Base-by-base conservation (phyloP, 1,139 yeast species). In the Candida labiduridarum region DNA sequence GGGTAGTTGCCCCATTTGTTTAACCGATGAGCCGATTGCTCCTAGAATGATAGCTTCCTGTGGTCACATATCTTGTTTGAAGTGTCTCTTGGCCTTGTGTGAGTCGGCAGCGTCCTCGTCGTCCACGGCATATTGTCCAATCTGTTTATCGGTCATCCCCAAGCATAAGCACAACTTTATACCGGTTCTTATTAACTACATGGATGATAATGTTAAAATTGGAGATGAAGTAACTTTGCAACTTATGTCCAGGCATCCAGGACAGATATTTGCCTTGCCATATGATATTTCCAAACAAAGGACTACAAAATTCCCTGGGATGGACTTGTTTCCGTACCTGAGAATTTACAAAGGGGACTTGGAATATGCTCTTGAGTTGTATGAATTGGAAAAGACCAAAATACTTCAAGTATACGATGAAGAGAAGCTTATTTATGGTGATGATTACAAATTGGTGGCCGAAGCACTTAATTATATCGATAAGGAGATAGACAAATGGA, bases 1-100 rank as follows among this genome's bases (percentile, higher is more conserved):
- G 56, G 89, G 91, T 12, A 82, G 85, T 48, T 95, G 99, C 64
- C 98, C 99, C 0, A 94, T 95, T 35, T 95, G 99, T 65, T 74
- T 94, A 15, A 80, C 87, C 31, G 96, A 89, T 49, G 86, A 84
- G 18, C 88, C 94, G 9, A 80, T 88, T 36, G 97, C 98, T 0
- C 98, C 99, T 1, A 74, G 98, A 50, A 95, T 95, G 98, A 83
- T 91, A 31, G 72, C 77, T 10, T 80, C 85, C 15, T 95, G 99
- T 71, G 99, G 99, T 3, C 99, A 95, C 64, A 79, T 91, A 12
- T 80, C 94, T 61, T 95, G 99, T 64, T 78, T 84, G 50, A 84
- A 91, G 29, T 95, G 99, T 64, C 68, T 92, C 38, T 67, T 90
- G 48, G 80, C 92, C 38, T 81, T 89, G 60, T 70, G 90, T 49